Evolutionary conservation across 164 flowering plant species (phyloP).

Genomic region (Amborella trichopoda): DNA sequence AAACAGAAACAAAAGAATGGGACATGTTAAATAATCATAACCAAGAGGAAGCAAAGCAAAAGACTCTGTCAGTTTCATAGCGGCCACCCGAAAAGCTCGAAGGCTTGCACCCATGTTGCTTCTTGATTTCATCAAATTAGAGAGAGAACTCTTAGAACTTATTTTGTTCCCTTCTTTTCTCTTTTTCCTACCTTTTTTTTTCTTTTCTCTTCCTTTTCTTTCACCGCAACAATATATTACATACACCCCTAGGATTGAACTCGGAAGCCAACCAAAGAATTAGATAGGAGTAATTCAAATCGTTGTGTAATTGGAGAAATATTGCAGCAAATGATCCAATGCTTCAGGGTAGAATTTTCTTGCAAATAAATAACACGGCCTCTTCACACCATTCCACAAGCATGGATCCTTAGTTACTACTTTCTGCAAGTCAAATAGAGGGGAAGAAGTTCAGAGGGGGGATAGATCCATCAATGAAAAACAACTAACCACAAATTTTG

Average conservation of each 20-base stretch:
- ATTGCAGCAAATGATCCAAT: conserved; percentile 34
- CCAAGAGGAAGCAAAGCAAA: conserved; percentile 4
- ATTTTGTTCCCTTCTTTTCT: too few species aligned
- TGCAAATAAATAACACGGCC: conserved; percentile 75
- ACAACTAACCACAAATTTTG: too few species aligned
- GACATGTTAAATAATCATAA: neutral
- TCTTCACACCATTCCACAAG: conserved; percentile 63
- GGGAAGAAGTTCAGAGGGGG: too few species aligned
- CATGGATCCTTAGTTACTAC: conserved; percentile 33
- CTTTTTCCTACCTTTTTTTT: too few species aligned
- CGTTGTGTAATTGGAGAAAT: conserved; percentile 52
- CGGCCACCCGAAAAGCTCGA: too few species aligned
- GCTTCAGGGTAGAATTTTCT: conserved; percentile 67
- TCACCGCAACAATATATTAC: too few species aligned
- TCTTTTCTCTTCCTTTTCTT: too few species aligned
- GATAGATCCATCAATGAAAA: too few species aligned
- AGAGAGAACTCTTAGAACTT: too few species aligned
- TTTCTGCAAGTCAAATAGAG: conserved; percentile 21
- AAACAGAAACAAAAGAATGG: neutral
- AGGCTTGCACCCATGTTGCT: too few species aligned
- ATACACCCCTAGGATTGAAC: conserved; percentile 10
- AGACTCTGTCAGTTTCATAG: too few species aligned
- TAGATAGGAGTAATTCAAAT: conserved; percentile 15
- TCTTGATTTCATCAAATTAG: too few species aligned
- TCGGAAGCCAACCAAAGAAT: conserved; percentile 29